These are phyloP conservation scores for Opeltia flavorubescens DNA, from an alignment of 495 filamentous ascomycete species.

Conservation along the genomic window DNA sequence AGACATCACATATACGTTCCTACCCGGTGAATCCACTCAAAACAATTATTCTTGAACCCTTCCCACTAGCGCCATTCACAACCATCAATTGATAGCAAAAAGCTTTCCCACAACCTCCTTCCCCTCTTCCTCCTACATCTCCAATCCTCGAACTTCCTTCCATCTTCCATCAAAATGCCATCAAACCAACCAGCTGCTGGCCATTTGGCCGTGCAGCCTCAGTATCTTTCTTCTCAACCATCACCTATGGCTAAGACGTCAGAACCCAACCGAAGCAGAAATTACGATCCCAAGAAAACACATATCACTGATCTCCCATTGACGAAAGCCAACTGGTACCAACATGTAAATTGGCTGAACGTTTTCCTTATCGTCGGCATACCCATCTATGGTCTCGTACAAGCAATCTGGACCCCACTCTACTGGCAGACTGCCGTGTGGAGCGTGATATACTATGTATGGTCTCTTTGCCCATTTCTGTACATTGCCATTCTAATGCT, in stretches of 20 bases:
- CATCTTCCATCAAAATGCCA: slow-evolving; percentile 14
- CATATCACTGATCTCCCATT: slow-evolving; percentile 52
- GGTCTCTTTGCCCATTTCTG: not conserved
- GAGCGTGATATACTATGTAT: slow-evolving; percentile 64
- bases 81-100: no score
- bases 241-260: slow-evolving; percentile 16
- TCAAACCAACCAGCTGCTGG: slow-evolving; percentile 17
- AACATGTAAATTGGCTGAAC: slow-evolving; percentile 95
- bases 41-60: not conserved
- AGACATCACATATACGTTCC: no score
- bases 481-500: slow-evolving; percentile 17
- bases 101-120: not conserved
- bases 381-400: slow-evolving; percentile 61
- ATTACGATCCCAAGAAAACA: slow-evolving; percentile 36
- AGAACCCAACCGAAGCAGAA: slow-evolving; percentile 17
- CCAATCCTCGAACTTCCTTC: not conserved
- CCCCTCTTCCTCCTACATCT: slow-evolving; percentile 1
- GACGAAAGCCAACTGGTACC: slow-evolving; percentile 81
- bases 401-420: slow-evolving; percentile 71
- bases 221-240: slow-evolving; percentile 17
- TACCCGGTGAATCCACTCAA: no score
- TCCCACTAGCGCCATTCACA: not conserved
- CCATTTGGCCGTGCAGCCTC: slow-evolving; percentile 16
- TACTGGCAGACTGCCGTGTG: slow-evolving; percentile 63
- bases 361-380: slow-evolving; percentile 76